A percentile compares a stretch with the other conserved stretches of the same genome.
phyloP scores from a whole-genome alignment of 352 stramenopile genomes.

The Phytophthora foliorum region DNA sequence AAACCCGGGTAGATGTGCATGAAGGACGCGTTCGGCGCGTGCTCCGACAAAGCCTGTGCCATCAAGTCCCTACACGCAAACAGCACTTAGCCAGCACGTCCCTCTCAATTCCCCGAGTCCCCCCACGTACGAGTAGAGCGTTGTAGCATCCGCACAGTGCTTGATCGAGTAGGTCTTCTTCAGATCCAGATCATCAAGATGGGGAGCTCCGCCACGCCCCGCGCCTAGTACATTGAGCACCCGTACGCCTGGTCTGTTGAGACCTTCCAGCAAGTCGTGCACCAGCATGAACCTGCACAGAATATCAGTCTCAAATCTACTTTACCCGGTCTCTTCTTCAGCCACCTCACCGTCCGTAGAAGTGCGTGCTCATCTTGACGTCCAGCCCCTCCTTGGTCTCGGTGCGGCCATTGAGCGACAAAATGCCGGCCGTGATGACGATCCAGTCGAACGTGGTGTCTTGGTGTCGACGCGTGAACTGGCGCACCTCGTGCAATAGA shows the following conservation, averaged over 20 bases:
- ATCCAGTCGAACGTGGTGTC: conserved; percentile 43
- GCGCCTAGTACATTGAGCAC: conserved; percentile 42
- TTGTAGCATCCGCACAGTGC: conserved; percentile 35
- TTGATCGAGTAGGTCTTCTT: conserved; percentile 41
- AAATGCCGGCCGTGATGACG: conserved; percentile 32
- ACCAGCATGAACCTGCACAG: conserved; percentile 39
- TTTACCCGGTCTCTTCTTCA: not conserved
- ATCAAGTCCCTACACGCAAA: conserved; percentile 35
- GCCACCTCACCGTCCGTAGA: conserved; percentile 34
- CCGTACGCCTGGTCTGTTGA: conserved; percentile 34
- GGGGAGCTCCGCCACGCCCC: conserved; percentile 31
- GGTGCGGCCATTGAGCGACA: conserved; percentile 41
- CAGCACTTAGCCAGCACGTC: not conserved
- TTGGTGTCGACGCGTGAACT: conserved; percentile 36
- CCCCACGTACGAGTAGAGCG: conserved; percentile 39
- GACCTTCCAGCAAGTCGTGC: conserved; percentile 28
- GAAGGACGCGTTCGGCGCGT: conserved; percentile 39
- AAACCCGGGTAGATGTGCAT: conserved; percentile 46
- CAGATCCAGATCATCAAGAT: conserved; percentile 40
- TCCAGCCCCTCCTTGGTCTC: conserved; percentile 42
- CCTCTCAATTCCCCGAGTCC: not conserved
- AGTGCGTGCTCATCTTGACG: conserved; percentile 47
- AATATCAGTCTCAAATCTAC: conserved; percentile 2
- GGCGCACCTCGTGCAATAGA: conserved; percentile 40
- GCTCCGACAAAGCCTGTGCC: conserved; percentile 37